A percentile compares a stretch with the other conserved stretches of the same genome.
phyloP scores from a whole-genome alignment of 768 basidiomycete genomes.

The Thelephora ganbajun region DNA sequence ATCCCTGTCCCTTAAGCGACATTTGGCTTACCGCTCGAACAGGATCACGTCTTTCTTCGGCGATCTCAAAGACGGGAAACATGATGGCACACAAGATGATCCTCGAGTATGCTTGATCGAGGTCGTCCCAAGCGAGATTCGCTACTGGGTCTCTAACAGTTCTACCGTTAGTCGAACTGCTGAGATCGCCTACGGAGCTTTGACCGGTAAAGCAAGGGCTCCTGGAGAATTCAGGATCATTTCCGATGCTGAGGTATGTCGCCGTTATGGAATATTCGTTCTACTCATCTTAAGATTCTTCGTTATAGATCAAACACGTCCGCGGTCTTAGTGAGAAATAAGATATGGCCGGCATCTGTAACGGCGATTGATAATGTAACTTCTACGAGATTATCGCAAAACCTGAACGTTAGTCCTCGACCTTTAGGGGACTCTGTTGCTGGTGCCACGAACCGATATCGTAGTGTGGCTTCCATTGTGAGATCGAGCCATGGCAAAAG shows the following conservation, averaged over 20 bases:
- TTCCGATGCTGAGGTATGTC: constrained; percentile 52
- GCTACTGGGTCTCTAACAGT: constrained; percentile 65
- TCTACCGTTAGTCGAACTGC: constrained; percentile 41
- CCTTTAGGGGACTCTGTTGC: too few relatives aligned
- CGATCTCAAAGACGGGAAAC: constrained; percentile 72
- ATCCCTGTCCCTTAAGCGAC: neutral
- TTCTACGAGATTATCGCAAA: too few relatives aligned
- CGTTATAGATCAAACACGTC: neutral
- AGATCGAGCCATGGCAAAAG: too few relatives aligned
- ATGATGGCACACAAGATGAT: constrained; percentile 68
- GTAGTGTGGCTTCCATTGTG: too few relatives aligned
- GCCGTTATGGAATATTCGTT: neutral
- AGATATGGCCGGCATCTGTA: neutral
- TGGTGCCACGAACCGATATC: too few relatives aligned
- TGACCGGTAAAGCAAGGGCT: constrained; percentile 46
- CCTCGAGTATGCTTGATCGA: constrained; percentile 72
- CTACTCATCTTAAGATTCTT: neutral
- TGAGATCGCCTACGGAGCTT: constrained; percentile 43
- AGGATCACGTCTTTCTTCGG: constrained; percentile 74
- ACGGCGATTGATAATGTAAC: too few relatives aligned
- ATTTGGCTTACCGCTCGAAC: neutral
- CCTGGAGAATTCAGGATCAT: constrained; percentile 74
- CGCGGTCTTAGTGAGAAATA: neutral
- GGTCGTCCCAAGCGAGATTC: constrained; percentile 66
- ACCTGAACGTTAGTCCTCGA: too few relatives aligned